phyloP scores from a whole-genome alignment of 2,329 filamentous ascomycete genomes.

The Ophiostoma sp. region DNA sequence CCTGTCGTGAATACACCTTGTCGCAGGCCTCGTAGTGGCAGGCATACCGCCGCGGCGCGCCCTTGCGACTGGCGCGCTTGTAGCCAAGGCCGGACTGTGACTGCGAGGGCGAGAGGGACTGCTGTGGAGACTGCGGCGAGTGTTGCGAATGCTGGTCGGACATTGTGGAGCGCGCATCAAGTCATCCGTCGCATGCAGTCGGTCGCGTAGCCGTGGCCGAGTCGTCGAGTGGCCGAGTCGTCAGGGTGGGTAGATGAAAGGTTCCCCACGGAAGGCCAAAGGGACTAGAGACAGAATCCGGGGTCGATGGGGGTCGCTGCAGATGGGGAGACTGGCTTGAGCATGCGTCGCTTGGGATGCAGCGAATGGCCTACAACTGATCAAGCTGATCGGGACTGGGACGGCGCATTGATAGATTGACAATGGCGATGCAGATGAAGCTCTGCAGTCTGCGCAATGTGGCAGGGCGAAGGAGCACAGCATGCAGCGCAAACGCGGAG shows the following conservation, averaged over 20 bases:
- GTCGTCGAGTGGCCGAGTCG: too few species aligned
- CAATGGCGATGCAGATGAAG: too few species aligned
- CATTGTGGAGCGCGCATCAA: background rate
- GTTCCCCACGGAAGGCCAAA: constrained; percentile 12
- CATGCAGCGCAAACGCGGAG: too few species aligned
- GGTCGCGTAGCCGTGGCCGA: too few species aligned
- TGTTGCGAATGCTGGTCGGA: background rate
- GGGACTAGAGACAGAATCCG: constrained; percentile 3
- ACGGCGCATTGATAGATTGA: too few species aligned
- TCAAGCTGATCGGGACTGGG: too few species aligned
- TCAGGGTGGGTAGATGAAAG: background rate
- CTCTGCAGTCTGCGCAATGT: too few species aligned
- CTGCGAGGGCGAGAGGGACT: background rate
- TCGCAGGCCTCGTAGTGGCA: constrained; percentile 65
- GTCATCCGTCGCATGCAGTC: too few species aligned
- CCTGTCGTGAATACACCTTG: constrained; percentile 73
- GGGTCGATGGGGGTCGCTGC: constrained; percentile 8
- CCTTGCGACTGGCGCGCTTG: constrained; percentile 45
- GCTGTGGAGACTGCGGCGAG: constrained; percentile 3
- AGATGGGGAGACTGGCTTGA: background rate
- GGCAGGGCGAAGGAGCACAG: too few species aligned
- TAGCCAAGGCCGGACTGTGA: constrained; percentile 1
- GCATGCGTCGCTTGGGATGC: too few species aligned
- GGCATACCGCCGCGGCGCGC: constrained; percentile 48
- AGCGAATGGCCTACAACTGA: too few species aligned